Percentiles rank a stretch among this genome's conserved stretches.
Evolutionary conservation across 116 monocot genomes (phyloP).

Genomic region (Zostera marina): DNA sequence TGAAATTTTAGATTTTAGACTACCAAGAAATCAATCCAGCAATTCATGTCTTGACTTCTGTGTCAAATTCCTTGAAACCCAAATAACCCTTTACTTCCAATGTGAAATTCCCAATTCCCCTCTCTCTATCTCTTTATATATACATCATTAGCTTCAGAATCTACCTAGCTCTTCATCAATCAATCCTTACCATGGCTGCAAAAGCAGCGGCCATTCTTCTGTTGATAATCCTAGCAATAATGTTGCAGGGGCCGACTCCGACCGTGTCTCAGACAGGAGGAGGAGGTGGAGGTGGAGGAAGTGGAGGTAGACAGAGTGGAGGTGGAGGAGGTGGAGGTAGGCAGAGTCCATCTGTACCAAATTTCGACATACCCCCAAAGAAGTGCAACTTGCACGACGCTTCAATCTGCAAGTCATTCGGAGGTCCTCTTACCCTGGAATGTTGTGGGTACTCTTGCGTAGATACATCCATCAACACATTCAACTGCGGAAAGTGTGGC

Average conservation of each 20-base stretch:
- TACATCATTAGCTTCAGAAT: no score
- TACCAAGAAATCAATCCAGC: no score
- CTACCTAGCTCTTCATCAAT: background rate
- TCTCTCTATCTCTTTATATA: background rate
- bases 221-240: background rate
- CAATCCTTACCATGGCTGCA: background rate
- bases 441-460: conserved; percentile 42
- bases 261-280: no score
- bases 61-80: background rate
- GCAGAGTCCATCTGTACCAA: background rate
- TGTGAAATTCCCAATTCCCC: background rate
- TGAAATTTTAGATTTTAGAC: no score
- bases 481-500: conserved; percentile 47
- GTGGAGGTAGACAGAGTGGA: no score
- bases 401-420: background rate
- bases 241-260: background rate
- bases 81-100: conserved; percentile 1
- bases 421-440: conserved; percentile 8
- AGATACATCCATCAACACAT: conserved; percentile 13
- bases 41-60: background rate
- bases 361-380: background rate
- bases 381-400: background rate
- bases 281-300: no score
- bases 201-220: background rate
- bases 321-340: no score